These are phyloP conservation scores for Hypoxylon sp. DNA, from an alignment of 2,329 filamentous ascomycete genomes.

Conservation along the genomic window DNA sequence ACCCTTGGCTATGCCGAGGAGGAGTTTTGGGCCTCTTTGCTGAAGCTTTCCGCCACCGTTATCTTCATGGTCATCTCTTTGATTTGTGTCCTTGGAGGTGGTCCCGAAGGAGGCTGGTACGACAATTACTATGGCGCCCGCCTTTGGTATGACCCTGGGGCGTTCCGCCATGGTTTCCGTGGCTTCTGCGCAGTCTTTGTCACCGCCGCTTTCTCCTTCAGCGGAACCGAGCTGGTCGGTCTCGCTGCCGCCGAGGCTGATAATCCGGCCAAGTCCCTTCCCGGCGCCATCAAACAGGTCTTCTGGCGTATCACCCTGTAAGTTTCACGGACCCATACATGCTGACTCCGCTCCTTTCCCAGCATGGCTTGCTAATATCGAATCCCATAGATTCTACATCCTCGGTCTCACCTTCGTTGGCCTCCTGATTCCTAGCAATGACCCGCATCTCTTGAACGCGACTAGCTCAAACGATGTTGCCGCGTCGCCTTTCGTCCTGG, in stretches of 20 bases:
- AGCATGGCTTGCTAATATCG: conserved; percentile 25
- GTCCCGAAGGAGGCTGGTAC: conserved; percentile 64
- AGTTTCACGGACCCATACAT: conserved; percentile 25
- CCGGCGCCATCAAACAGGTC: conserved; percentile 86
- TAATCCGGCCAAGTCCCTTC: conserved; percentile 80
- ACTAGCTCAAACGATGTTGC: conserved; percentile 62
- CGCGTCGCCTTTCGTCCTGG: conserved; percentile 71
- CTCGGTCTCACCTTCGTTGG: conserved; percentile 68
- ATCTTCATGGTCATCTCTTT: conserved; percentile 76
- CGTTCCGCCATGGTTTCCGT: conserved; percentile 81
- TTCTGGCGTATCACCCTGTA: conserved; percentile 70
- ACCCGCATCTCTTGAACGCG: conserved; percentile 62
- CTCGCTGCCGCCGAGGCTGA: conserved; percentile 79
- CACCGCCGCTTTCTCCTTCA: conserved; percentile 80
- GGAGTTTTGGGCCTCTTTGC: conserved; percentile 70
- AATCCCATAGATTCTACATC: conserved; percentile 62
- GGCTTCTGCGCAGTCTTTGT: conserved; percentile 81
- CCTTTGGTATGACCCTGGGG: conserved; percentile 66
- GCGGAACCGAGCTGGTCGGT: conserved; percentile 81
- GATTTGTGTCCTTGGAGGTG: conserved; percentile 72
- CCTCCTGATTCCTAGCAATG: conserved; percentile 63
- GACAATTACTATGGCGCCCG: conserved; percentile 64
- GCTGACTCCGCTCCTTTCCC: not conserved
- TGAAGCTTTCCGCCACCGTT: conserved; percentile 71
- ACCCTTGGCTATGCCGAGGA: conserved; percentile 70